phyloP scores from a whole-genome alignment of 345 rosid genomes.

The Arabidopsis arenosa region DNA sequence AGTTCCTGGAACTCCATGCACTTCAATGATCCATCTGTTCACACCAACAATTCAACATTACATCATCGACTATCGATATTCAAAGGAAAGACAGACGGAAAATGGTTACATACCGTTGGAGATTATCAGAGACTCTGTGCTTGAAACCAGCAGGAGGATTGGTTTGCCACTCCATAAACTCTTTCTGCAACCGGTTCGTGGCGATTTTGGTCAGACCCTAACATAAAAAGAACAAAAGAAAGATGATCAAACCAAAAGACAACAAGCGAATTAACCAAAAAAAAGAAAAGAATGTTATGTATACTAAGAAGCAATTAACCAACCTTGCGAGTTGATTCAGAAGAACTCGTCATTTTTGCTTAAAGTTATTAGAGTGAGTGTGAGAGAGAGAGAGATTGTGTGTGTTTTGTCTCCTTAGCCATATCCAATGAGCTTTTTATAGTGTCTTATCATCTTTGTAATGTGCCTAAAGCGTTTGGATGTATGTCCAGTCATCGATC shows the following conservation, averaged over 20 bases:
- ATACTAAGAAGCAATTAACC: slow-evolving; percentile 24
- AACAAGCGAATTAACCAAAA: neutral
- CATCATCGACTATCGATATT: neutral
- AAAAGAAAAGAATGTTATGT: neutral
- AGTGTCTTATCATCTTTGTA: slow-evolving; percentile 35
- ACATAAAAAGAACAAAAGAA: neutral
- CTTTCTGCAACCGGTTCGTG: slow-evolving; percentile 89
- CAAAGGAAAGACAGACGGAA: neutral
- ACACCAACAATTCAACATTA: slow-evolving; percentile 31
- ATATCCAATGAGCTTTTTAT: slow-evolving; percentile 40
- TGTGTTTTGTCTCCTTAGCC: slow-evolving; percentile 42
- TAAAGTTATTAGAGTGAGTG: slow-evolving; percentile 28
- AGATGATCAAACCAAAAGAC: slow-evolving; percentile 17
- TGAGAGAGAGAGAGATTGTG: slow-evolving; percentile 2
- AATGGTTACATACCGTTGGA: slow-evolving; percentile 63
- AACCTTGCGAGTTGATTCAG: slow-evolving; percentile 46
- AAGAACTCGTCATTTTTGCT: slow-evolving; percentile 41
- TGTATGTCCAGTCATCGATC: slow-evolving; percentile 40
- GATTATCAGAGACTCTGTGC: slow-evolving; percentile 93
- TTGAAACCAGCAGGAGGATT: slow-evolving; percentile 94
- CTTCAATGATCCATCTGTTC: slow-evolving; percentile 64
- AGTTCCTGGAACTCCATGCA: slow-evolving; percentile 64
- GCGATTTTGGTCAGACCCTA: slow-evolving; percentile 97
- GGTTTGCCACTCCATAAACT: slow-evolving; percentile 96
- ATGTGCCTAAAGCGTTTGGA: slow-evolving; percentile 6